These are phyloP conservation scores for Parastagonospora nodorum DNA, from an alignment of 2,329 filamentous ascomycete genomes.

Conservation along the genomic window DNA sequence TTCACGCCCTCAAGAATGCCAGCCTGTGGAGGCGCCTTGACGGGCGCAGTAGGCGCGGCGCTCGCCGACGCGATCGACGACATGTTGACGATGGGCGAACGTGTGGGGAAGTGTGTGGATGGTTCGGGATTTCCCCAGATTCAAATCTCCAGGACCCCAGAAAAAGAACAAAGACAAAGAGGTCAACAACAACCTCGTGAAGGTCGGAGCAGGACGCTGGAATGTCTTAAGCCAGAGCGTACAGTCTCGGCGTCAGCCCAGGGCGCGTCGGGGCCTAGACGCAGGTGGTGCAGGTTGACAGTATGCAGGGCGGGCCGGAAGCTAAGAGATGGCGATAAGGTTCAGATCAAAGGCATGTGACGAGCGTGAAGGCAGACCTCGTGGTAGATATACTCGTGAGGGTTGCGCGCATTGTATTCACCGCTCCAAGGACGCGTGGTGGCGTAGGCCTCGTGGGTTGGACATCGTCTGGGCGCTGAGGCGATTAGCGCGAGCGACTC, in stretches of 20 bases:
- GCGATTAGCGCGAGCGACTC: not conserved
- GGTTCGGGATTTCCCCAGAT: constrained; percentile 4
- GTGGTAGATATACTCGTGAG: constrained; percentile 1
- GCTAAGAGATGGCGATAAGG: constrained; percentile 6
- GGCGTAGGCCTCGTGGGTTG: not conserved
- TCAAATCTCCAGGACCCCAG: not conserved
- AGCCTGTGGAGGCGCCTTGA: constrained; percentile 58
- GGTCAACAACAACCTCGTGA: too few relatives aligned
- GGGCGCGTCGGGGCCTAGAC: not conserved
- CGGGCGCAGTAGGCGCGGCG: constrained; percentile 19
- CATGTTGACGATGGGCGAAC: constrained; percentile 19
- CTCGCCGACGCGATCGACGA: constrained; percentile 29
- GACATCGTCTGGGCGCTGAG: not conserved
- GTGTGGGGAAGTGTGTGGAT: constrained; percentile 1
- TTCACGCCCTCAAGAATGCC: constrained; percentile 75
- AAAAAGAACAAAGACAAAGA: not conserved
- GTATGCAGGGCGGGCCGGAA: constrained; percentile 11
- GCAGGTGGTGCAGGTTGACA: constrained; percentile 7
- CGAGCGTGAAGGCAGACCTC: constrained; percentile 1
- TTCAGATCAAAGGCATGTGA: constrained; percentile 9
- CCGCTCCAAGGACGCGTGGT: not conserved
- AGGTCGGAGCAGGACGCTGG: not conserved
- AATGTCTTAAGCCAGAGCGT: not conserved
- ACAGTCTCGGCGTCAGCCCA: not conserved
- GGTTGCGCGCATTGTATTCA: not conserved